A percentile compares a stretch with the other conserved stretches of the same genome.
Conservation (phyloP, 208 protist genomes). For the Crithidia thermophila region DNA sequence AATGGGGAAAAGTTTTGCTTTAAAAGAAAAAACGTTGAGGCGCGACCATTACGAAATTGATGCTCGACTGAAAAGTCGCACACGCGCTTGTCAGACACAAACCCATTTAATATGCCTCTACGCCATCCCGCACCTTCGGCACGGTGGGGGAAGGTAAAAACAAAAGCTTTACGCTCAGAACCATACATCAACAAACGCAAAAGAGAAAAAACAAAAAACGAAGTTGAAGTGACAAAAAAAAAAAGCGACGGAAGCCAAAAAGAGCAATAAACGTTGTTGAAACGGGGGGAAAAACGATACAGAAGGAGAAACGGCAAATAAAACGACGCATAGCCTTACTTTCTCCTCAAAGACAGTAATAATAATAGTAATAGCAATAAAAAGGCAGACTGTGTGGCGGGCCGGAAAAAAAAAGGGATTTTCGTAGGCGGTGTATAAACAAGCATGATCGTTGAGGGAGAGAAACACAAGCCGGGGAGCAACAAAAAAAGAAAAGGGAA, state of each 20-base stretch:
- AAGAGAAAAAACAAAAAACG: neutral
- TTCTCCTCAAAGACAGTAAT: neutral
- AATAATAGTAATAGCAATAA: neutral
- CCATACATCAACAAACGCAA: neutral
- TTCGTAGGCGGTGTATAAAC: neutral
- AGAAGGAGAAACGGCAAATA: conserved; percentile 1
- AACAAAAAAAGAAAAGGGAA: neutral
- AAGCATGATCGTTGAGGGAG: no score
- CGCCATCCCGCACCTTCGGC: no score
- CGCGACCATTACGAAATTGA: no score
- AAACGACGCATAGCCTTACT: conserved; percentile 2
- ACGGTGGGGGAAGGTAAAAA: no score
- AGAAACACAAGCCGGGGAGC: no score
- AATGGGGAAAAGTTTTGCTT: no score
- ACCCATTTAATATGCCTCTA: no score
- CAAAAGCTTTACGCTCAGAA: no score
- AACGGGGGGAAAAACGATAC: conserved; percentile 14
- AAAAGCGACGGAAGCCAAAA: neutral
- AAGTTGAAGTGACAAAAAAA: conserved; percentile 1
- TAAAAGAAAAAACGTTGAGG: no score
- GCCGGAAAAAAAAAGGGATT: conserved; percentile 13
- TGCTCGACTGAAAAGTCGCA: no score
- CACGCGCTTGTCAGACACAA: no score
- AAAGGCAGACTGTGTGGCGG: no score
- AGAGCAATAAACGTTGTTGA: neutral